Conservation (phyloP, 345 rosid species). For the Cardamine occulta region DNA sequence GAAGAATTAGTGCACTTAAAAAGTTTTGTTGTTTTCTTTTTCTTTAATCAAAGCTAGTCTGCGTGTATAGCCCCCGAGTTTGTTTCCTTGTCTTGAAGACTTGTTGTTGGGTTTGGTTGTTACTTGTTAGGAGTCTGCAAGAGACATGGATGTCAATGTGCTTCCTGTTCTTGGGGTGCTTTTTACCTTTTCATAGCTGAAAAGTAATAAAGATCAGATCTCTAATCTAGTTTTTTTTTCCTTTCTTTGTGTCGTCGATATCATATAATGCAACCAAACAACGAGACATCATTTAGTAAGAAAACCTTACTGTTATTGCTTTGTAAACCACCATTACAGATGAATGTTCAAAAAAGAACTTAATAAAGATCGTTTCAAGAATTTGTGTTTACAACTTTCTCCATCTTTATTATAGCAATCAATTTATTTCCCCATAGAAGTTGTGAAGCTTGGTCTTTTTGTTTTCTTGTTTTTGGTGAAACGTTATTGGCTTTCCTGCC, state of each 20-base stretch:
- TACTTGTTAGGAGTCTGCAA: constrained; percentile 30
- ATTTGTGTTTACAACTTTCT: not conserved
- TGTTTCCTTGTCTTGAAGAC: constrained; percentile 37
- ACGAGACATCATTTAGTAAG: not conserved
- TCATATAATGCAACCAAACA: not conserved
- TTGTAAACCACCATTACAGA: not conserved
- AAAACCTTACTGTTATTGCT: not conserved
- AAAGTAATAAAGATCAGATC: constrained; percentile 14
- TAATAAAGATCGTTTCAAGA: not conserved
- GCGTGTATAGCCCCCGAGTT: constrained; percentile 42
- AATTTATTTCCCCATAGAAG: constrained; percentile 14
- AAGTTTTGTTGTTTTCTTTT: not conserved
- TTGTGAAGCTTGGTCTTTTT: not conserved
- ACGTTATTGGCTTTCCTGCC: not conserved
- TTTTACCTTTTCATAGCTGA: constrained; percentile 29
- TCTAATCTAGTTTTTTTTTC: not conserved
- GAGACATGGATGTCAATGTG: constrained; percentile 44
- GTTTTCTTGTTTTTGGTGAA: constrained; percentile 11
- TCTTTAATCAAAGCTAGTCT: constrained; percentile 15
- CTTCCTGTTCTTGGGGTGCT: constrained; percentile 40
- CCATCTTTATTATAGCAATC: constrained; percentile 18
- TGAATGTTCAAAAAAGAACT: not conserved
- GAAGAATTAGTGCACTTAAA: not conserved
- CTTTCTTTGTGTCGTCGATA: not conserved
- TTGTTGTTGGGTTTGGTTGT: constrained; percentile 25